Evolutionary conservation across 768 basidiomycete genomes (phyloP).

Genomic region (Tulasnella calospora): DNA sequence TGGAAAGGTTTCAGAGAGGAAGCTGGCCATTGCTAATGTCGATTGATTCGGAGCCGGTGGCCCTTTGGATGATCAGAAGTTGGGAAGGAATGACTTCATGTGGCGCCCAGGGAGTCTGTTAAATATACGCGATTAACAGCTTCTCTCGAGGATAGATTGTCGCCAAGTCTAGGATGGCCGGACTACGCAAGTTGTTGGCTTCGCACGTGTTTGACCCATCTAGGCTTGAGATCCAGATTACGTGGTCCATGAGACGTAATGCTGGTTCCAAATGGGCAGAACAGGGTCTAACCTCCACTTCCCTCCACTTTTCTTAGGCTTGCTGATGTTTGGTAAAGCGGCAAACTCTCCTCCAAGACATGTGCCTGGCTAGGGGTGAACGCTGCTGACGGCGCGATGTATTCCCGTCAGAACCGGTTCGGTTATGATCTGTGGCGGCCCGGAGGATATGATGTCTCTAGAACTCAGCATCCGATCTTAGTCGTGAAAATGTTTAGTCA

Average conservation of each 20-base stretch:
- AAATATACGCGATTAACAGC: no score
- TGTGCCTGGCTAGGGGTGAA: no score
- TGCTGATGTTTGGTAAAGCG: background rate
- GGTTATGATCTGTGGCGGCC: no score
- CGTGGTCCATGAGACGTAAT: background rate
- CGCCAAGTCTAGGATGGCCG: background rate
- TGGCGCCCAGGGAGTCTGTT: background rate
- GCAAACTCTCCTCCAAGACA: background rate
- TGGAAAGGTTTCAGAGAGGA: slow-evolving; percentile 8
- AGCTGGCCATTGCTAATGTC: background rate
- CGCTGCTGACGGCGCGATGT: background rate
- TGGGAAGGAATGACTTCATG: background rate
- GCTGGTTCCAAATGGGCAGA: background rate
- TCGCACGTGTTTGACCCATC: background rate
- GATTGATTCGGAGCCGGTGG: slow-evolving; percentile 75
- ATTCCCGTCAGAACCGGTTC: background rate
- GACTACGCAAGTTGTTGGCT: background rate
- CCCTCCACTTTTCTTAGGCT: background rate
- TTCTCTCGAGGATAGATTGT: background rate
- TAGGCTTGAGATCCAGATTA: background rate
- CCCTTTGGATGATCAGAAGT: no score
- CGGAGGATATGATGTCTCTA: no score
- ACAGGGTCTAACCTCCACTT: background rate
- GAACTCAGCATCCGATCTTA: no score
- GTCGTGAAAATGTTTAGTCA: no score